phyloP scores from a whole-genome alignment of 169 alveolate genomes.

The Cryptosporidium viatorum region DNA sequence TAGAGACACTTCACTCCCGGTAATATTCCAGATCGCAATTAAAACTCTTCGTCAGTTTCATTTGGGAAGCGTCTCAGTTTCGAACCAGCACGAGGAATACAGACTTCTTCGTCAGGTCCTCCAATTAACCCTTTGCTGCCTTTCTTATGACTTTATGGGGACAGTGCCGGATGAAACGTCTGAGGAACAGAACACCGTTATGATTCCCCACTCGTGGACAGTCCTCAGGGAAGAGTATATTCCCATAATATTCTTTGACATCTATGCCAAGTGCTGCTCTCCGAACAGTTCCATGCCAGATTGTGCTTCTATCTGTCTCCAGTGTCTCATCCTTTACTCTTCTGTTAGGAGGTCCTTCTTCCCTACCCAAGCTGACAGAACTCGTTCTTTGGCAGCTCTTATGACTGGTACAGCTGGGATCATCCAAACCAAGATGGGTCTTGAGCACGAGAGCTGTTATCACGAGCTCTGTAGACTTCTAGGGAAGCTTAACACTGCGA shows the following conservation, averaged over 20 bases:
- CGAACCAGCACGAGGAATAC: constrained; percentile 82
- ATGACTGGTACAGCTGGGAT: constrained; percentile 90
- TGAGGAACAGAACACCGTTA: constrained; percentile 93
- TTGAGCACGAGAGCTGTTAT: constrained; percentile 89
- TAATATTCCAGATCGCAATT: constrained; percentile 86
- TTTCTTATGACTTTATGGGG: constrained; percentile 94
- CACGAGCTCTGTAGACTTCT: constrained; percentile 92
- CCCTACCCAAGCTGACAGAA: constrained; percentile 87
- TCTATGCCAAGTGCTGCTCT: constrained; percentile 76
- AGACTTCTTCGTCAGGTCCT: constrained; percentile 89
- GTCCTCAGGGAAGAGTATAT: constrained; percentile 87
- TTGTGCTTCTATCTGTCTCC: constrained; percentile 88
- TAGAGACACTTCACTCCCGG: constrained; percentile 91
- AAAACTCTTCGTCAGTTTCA: constrained; percentile 76
- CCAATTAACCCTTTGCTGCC: constrained; percentile 89
- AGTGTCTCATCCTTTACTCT: constrained; percentile 88
- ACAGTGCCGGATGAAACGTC: constrained; percentile 94
- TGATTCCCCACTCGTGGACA: constrained; percentile 93
- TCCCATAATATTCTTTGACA: constrained; percentile 81
- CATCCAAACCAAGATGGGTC: constrained; percentile 88
- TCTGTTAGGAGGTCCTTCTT: constrained; percentile 91
- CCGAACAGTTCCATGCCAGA: constrained; percentile 77
- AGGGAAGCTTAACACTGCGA: constrained; percentile 91
- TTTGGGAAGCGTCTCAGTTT: constrained; percentile 55
- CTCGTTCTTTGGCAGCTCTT: constrained; percentile 85